Evolutionary conservation across 768 basidiomycete genomes (phyloP), one percentile per base, ranked within the genome.

Genomic region (Pulveroboletus sp.): DNA sequence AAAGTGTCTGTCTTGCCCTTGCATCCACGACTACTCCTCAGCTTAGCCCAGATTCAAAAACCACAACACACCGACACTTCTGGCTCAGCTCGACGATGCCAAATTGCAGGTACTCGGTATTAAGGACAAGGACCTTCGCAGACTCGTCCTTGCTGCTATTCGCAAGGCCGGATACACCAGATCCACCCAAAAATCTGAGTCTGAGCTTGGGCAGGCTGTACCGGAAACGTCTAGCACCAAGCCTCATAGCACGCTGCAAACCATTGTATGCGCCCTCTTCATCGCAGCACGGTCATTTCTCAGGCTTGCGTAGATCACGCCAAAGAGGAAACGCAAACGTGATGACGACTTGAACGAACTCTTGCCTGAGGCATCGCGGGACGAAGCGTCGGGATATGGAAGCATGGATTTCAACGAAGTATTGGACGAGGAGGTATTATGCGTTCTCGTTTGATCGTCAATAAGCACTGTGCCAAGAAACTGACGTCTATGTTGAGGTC

Each of bases 401-500:
- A 82, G 74, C 55, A 71, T 88, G 35, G 82, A 85, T 39, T 93
- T 92, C 55, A 75, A 79, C 29, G 89, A 93, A 58, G 67, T 86
- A 14, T 57, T 84, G 44, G 83, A 89, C 55, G 89, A 89, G 63
- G 73, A 82, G 67, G 86, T 86, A n/a, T n/a, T n/a, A 57, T 24
- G 73, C 58, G n/a, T 7, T 38, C 38, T 29, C 19, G 17, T 43
- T 38, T 14, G 20, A 19, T 29, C 1, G 11, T 48, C 7, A n/a
- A 8, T 30, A 13, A 34, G 4, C 26, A 24, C 10, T 16, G 14
- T 50, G 41, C 45, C 48, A 17, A 47, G 45, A 20, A n/a, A 12
- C 47, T 42, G 35, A 56, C 45, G 32, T n/a, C 4, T 38, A 38
- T 20, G 23, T 47, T 23, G 50, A 92, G 89, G 64, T 74, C 8